phyloP scores from a whole-genome alignment of 1,139 yeast genomes.

The Trichomonascaceae sp. region DNA sequence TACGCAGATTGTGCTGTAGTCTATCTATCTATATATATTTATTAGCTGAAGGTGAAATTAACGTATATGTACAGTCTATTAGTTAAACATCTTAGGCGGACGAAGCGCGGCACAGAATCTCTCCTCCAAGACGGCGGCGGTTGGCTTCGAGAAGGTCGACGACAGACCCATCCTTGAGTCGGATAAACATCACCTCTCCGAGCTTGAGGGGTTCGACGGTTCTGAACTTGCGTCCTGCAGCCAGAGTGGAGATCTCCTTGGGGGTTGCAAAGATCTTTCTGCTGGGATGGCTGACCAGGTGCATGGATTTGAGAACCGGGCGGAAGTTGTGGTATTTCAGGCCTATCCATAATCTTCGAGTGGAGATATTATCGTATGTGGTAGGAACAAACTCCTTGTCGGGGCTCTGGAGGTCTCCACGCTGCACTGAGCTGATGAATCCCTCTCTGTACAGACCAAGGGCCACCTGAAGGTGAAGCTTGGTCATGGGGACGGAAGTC shows the following conservation, averaged over 20 bases:
- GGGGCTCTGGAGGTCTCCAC: slow-evolving; percentile 88
- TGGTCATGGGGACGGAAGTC: slow-evolving; percentile 76
- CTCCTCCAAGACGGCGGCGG: slow-evolving; percentile 56
- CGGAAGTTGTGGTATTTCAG: slow-evolving; percentile 72
- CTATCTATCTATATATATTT: background rate
- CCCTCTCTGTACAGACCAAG: slow-evolving; percentile 85
- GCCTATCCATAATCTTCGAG: slow-evolving; percentile 85
- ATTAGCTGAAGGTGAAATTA: too few species aligned
- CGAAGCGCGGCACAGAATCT: slow-evolving; percentile 73
- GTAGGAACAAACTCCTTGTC: slow-evolving; percentile 62
- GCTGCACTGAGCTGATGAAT: slow-evolving; percentile 66
- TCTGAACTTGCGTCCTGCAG: slow-evolving; percentile 66
- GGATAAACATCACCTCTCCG: slow-evolving; percentile 74
- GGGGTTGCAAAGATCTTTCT: slow-evolving; percentile 52
- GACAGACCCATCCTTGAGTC: slow-evolving; percentile 36
- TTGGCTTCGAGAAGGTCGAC: slow-evolving; percentile 81
- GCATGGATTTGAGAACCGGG: slow-evolving; percentile 62
- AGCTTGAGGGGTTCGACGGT: slow-evolving; percentile 73
- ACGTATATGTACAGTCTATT: background rate
- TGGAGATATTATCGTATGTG: slow-evolving; percentile 75
- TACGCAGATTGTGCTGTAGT: slow-evolving; percentile 38
- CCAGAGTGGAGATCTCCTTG: slow-evolving; percentile 56
- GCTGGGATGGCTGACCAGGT: slow-evolving; percentile 75
- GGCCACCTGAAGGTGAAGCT: slow-evolving; percentile 71
- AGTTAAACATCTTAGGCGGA: too few species aligned